Percentiles rank a stretch among this genome's conserved stretches.
These are phyloP conservation scores for Zasmidium citrigriseum DNA, from an alignment of 2,329 filamentous ascomycete genomes.

Conservation along the genomic window DNA sequence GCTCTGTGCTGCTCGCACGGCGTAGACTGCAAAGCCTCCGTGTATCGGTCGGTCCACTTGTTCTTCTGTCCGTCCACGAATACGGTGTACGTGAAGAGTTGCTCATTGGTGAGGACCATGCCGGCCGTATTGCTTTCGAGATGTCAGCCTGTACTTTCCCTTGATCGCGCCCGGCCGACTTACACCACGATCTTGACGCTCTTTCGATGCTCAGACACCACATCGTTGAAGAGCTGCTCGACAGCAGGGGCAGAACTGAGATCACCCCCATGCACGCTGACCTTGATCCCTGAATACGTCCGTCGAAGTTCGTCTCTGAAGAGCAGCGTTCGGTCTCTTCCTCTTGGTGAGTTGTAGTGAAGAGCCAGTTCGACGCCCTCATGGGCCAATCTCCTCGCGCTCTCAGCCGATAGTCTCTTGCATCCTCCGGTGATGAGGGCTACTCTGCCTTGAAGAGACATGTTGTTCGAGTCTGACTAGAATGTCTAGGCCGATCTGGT, in stretches of 20 bases:
- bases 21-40: neutral
- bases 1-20: neutral
- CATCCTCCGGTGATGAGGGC: constrained; percentile 47
- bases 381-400: constrained; percentile 39
- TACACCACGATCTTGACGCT: constrained; percentile 50
- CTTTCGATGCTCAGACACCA: constrained; percentile 43
- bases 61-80: constrained; percentile 6
- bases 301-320: constrained; percentile 40
- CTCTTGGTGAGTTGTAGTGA: constrained; percentile 45
- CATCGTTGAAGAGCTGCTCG: constrained; percentile 42
- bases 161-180: neutral
- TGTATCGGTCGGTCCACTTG: neutral
- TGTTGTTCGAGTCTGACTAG: constrained; percentile 13
- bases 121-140: constrained; percentile 44
- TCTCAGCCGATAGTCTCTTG: constrained; percentile 46
- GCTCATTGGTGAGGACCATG: constrained; percentile 52
- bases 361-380: constrained; percentile 41
- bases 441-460: constrained; percentile 43
- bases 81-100: constrained; percentile 43
- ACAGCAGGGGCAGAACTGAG: constrained; percentile 45
- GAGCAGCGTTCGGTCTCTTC: constrained; percentile 39
- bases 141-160: neutral
- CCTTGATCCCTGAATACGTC: constrained; percentile 18
- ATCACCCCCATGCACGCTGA: constrained; percentile 46
- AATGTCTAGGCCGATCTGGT: neutral